Percentiles rank a stretch among this genome's conserved stretches.
Conservation (phyloP, 257 asterid species). For the Salvia hispanica region DNA sequence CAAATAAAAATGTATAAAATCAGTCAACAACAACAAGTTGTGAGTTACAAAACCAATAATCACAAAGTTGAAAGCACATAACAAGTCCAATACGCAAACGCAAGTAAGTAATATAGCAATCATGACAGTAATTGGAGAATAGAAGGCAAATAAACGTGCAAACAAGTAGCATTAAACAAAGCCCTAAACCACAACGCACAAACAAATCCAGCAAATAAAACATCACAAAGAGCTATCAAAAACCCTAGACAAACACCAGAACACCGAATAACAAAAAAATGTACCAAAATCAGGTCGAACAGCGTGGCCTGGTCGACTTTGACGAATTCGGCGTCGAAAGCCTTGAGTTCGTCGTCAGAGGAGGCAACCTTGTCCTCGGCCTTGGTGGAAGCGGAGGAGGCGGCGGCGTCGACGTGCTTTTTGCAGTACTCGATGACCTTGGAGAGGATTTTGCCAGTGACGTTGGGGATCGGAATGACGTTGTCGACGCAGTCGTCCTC, state of each 20-base stretch:
- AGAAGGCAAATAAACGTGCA: not conserved
- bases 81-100: too few relatives aligned
- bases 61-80: not conserved
- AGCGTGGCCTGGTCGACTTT: slow-evolving; percentile 60
- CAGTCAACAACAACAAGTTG: not conserved
- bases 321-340: slow-evolving; percentile 50
- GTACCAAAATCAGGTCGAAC: slow-evolving; percentile 57
- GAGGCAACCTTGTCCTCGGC: slow-evolving; percentile 33
- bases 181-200: slow-evolving; percentile 4
- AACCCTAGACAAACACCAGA: too few relatives aligned
- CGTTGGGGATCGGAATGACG: slow-evolving; percentile 56
- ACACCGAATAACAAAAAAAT: too few relatives aligned
- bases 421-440: slow-evolving; percentile 64
- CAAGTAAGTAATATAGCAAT: not conserved
- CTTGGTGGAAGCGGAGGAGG: slow-evolving; percentile 27
- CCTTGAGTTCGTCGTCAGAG: slow-evolving; percentile 46
- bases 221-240: not conserved
- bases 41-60: not conserved
- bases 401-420: slow-evolving; percentile 44
- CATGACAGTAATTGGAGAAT: not conserved
- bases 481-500: slow-evolving; percentile 62
- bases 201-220: not conserved
- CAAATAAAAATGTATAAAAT: not conserved
- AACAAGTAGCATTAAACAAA: slow-evolving; percentile 2
- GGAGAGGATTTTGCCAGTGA: slow-evolving; percentile 52